phyloP scores from a whole-genome alignment of 768 basidiomycete genomes.

The Phylloporus sp. region DNA sequence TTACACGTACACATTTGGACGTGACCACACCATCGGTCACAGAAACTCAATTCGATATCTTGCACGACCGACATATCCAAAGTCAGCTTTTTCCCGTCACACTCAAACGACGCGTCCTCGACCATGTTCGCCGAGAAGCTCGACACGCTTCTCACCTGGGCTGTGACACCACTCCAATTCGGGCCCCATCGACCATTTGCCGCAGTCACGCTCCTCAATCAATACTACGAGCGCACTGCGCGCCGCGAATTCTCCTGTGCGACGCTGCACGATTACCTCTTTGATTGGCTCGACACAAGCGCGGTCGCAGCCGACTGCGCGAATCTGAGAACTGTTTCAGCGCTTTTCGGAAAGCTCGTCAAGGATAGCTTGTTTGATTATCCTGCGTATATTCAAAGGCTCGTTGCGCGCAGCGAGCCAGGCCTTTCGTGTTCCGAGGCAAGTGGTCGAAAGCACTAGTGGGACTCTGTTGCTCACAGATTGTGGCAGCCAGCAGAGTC shows the following conservation, averaged over 20 bases:
- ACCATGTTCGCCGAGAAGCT: constrained; percentile 60
- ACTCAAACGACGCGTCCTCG: constrained; percentile 30
- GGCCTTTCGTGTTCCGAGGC: constrained; percentile 56
- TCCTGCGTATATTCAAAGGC: constrained; percentile 65
- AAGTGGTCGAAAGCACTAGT: constrained; percentile 6
- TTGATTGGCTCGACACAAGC: constrained; percentile 74
- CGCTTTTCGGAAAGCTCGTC: constrained; percentile 68
- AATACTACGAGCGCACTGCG: constrained; percentile 60
- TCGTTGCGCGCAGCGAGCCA: constrained; percentile 73
- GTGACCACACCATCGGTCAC: neutral
- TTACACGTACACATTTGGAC: neutral
- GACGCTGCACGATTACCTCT: constrained; percentile 69
- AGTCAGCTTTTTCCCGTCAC: constrained; percentile 54
- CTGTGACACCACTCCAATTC: constrained; percentile 73
- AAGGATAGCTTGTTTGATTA: constrained; percentile 71
- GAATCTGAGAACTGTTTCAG: constrained; percentile 56
- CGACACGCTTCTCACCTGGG: constrained; percentile 74
- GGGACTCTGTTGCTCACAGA: neutral
- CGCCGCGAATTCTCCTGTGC: constrained; percentile 56
- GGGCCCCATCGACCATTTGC: constrained; percentile 78
- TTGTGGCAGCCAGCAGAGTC: constrained; percentile 6
- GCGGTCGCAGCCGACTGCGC: constrained; percentile 52
- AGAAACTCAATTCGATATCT: constrained; percentile 78
- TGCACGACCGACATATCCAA: constrained; percentile 54
- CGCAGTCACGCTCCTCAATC: constrained; percentile 60